Evolutionary conservation across 805 yeast species (phyloP).

Genomic region (Candida silvicultrix): DNA sequence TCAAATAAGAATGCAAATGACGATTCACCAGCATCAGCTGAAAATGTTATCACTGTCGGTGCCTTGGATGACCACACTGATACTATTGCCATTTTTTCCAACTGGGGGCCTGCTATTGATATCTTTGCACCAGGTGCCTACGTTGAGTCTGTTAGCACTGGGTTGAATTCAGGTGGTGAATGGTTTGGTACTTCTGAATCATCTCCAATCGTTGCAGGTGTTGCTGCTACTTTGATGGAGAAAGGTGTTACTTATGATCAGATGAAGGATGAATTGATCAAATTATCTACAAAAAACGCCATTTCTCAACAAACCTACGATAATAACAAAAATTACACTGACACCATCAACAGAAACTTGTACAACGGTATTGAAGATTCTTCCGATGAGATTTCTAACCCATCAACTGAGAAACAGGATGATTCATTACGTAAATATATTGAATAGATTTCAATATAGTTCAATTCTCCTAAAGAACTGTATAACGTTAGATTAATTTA

Average conservation of each 20-base stretch:
- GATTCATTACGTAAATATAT: not conserved
- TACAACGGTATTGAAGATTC: slow-evolving; percentile 19
- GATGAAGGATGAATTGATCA: slow-evolving; percentile 25
- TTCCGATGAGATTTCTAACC: not conserved
- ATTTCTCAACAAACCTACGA: slow-evolving; percentile 27
- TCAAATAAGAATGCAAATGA: slow-evolving; percentile 64
- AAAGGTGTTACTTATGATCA: slow-evolving; percentile 31
- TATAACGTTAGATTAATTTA: no score
- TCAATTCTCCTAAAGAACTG: no score
- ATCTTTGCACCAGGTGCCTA: slow-evolving; percentile 71
- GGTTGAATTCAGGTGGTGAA: slow-evolving; percentile 9
- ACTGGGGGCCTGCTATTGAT: slow-evolving; percentile 84
- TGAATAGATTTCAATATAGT: not conserved
- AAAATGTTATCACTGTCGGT: slow-evolving; percentile 66
- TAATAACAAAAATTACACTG: slow-evolving; percentile 14
- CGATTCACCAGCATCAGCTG: slow-evolving; percentile 74
- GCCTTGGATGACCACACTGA: slow-evolving; percentile 75
- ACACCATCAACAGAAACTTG: slow-evolving; percentile 53
- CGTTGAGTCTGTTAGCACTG: slow-evolving; percentile 44
- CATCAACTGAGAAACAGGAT: not conserved
- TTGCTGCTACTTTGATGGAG: slow-evolving; percentile 46
- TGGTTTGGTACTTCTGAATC: slow-evolving; percentile 76
- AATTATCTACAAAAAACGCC: slow-evolving; percentile 37
- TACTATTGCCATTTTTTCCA: slow-evolving; percentile 63
- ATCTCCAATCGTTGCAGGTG: slow-evolving; percentile 59